Percentiles rank a stretch among this genome's conserved stretches.
phyloP scores from a whole-genome alignment of 805 yeast species.

The Dipodascus albidus region DNA sequence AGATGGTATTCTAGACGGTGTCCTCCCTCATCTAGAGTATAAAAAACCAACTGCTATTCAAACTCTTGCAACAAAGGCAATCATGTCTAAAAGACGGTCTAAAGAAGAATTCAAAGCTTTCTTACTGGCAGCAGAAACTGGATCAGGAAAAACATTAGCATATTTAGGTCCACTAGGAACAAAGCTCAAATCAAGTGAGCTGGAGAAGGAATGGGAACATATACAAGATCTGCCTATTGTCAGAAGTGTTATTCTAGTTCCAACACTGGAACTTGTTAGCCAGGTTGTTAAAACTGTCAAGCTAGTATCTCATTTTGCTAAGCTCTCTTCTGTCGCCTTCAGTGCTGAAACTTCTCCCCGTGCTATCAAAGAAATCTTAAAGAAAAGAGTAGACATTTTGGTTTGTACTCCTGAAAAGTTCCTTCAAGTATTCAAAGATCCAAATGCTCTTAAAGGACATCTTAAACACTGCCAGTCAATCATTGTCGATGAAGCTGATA shows the following conservation, averaged over 20 bases:
- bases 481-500: conserved; percentile 91
- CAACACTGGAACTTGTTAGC: conserved; percentile 79
- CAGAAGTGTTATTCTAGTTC: conserved; percentile 67
- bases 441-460: conserved; percentile 17
- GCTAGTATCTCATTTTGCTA: conserved; percentile 11
- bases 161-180: conserved; percentile 70
- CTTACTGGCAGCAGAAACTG: conserved; percentile 92
- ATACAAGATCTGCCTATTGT: conserved; percentile 33
- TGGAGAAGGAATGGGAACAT: conserved; percentile 27
- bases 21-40: conserved; percentile 22
- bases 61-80: conserved; percentile 54
- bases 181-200: conserved; percentile 48
- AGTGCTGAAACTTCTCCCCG: conserved; percentile 9
- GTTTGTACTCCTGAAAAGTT: conserved; percentile 81
- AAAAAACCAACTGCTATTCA: conserved; percentile 71
- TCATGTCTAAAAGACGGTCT: conserved; percentile 26
- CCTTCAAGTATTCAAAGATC: conserved; percentile 25
- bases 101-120: conserved; percentile 40
- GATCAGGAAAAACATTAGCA: conserved; percentile 94
- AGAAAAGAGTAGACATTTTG: conserved; percentile 56
- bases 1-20: conserved; percentile 42
- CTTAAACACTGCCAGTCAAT: conserved; percentile 42
- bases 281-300: conserved; percentile 49
- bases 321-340: conserved; percentile 11
- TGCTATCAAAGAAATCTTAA: conserved; percentile 9